Evolutionary conservation across 768 basidiomycete genomes (phyloP).

Genomic region (Neoboletus brunneissimus): DNA sequence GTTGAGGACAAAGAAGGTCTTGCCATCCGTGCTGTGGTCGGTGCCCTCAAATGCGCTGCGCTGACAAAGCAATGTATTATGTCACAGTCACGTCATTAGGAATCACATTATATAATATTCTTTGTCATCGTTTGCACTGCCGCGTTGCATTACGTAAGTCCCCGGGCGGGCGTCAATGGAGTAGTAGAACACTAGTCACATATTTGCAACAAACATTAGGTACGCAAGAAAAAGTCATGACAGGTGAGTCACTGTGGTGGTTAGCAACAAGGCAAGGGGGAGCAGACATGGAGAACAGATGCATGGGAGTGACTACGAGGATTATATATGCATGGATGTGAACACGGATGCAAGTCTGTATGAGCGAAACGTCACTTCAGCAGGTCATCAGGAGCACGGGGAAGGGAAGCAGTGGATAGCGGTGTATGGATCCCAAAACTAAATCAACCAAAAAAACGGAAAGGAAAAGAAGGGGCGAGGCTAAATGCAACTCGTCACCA

Average conservation of each 20-base stretch:
- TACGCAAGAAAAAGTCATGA: slow-evolving; percentile 13
- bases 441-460: slow-evolving; percentile 18
- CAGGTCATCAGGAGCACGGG: slow-evolving; percentile 11
- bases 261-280: slow-evolving; percentile 16
- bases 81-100: slow-evolving; percentile 7
- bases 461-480: slow-evolving; percentile 5
- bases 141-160: background rate
- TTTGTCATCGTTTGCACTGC: background rate
- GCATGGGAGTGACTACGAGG: slow-evolving; percentile 19
- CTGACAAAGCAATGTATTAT: slow-evolving; percentile 22
- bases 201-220: slow-evolving; percentile 18
- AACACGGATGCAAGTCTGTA: slow-evolving; percentile 27
- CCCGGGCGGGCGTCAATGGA: background rate
- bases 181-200: background rate
- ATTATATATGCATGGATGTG: slow-evolving; percentile 26
- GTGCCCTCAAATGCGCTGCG: slow-evolving; percentile 15
- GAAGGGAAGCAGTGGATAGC: slow-evolving; percentile 14
- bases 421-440: slow-evolving; percentile 18
- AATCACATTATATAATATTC: background rate
- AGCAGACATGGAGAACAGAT: slow-evolving; percentile 10
- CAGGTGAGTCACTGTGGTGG: slow-evolving; percentile 1
- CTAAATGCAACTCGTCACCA: slow-evolving; percentile 5
- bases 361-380: slow-evolving; percentile 20
- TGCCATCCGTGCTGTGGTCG: slow-evolving; percentile 6
- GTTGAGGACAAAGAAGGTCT: slow-evolving; percentile 21